These are phyloP conservation scores for Beta vulgaris DNA, from an alignment of 148 eudicot genomes.

Conservation along the genomic window DNA sequence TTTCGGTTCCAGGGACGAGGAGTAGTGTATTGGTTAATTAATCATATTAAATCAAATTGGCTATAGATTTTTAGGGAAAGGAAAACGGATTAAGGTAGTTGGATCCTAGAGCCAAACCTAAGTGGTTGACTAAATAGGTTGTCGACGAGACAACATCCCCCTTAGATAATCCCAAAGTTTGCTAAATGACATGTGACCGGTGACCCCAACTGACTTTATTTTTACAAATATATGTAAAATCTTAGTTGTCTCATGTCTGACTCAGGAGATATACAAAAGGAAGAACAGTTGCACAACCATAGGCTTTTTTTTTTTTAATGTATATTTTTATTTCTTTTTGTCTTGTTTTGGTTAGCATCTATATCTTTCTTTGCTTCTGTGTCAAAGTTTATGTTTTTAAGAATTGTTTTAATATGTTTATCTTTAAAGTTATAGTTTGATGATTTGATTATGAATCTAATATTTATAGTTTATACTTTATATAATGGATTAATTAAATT, in stretches of 20 bases:
- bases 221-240: too few species aligned
- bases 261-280: not conserved
- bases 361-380: too few species aligned
- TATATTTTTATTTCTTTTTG: not conserved
- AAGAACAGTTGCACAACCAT: not conserved
- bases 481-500: too few species aligned
- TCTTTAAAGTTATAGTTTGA: too few species aligned
- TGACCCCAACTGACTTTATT: not conserved
- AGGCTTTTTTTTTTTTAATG: not conserved
- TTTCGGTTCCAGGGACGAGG: not conserved
- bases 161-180: conserved; percentile 3
- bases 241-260: too few species aligned
- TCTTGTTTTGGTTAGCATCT: too few species aligned
- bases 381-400: too few species aligned
- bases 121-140: not conserved
- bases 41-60: not conserved
- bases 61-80: not conserved
- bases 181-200: not conserved
- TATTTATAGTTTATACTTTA: too few species aligned
- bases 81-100: not conserved
- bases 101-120: not conserved
- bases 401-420: too few species aligned
- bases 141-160: not conserved
- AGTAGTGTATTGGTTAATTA: not conserved
- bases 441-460: too few species aligned